Evolutionary conservation across 805 yeast species (phyloP), one percentile per base, ranked within the genome.

Genomic region (Sugiyamaella americana): DNA sequence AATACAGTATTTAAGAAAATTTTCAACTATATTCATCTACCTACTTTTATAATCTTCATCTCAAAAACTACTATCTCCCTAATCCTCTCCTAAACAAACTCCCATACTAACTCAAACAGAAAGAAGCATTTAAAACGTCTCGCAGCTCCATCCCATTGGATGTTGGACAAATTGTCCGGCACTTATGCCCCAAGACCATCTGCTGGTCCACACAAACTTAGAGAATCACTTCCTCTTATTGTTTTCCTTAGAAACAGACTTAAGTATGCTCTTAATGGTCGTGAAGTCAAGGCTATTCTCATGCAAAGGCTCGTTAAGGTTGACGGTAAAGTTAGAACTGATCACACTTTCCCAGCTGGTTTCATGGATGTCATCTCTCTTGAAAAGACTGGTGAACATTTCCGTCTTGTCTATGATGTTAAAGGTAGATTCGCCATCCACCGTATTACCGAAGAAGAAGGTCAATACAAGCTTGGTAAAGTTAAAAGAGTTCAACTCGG

Each of bases 131-230:
- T 55, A 57, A 55, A 57, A 53, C 50, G 58, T 38, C 44, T 49
- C 36, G 58, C 98, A 74, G 98, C 98, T 74, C 99, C 99, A 82
- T 84, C 89, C 80, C 98, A 93, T 84, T 93, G 98, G 98, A 86
- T 93, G 94, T 87, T 93, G 80, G 98, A 94, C 94, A 93, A 93
- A 80, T 81, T 93, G 79, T 86, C 97, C 71, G 99, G 99, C 73
- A 80, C 87, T 70, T 93, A 93, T 74, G 98, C 98, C 59, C 98
- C 98, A 79, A 88, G 98, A 80, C 96, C 98, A 71, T 88, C 97
- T 58, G 84, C 95, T 65, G 98, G 98, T 80, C 98, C 98, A 73
- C 98, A 91, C 82, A 93, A 91, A 78, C 82, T 89, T 72, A 84
- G 97, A 75, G 98, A 89, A 79, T 89, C 96, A 56, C 84, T 89